phyloP scores from a whole-genome alignment of 2,329 filamentous ascomycete genomes.

The Alternaria angustiovoidea region DNA sequence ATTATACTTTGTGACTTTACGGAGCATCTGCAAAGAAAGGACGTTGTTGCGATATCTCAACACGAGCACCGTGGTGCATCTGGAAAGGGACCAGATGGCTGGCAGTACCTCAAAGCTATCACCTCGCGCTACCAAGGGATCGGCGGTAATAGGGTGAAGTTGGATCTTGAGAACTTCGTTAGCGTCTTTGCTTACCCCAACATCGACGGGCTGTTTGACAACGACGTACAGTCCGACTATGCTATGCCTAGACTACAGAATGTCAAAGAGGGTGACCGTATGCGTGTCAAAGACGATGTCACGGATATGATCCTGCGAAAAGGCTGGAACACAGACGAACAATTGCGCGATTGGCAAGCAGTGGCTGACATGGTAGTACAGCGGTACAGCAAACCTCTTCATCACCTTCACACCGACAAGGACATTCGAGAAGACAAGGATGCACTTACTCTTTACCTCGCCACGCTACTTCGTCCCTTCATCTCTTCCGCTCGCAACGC shows the following conservation, averaged over 20 bases:
- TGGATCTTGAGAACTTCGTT: slow-evolving; percentile 61
- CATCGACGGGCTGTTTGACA: slow-evolving; percentile 51
- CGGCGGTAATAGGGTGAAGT: slow-evolving; percentile 51
- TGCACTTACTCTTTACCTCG: slow-evolving; percentile 37
- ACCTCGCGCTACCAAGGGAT: slow-evolving; percentile 56
- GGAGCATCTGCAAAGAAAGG: slow-evolving; percentile 41
- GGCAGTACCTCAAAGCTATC: slow-evolving; percentile 52
- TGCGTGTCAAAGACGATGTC: slow-evolving; percentile 55
- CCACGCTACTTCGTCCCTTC: slow-evolving; percentile 48
- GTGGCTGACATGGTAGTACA: slow-evolving; percentile 71
- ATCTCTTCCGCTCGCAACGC: slow-evolving; percentile 48
- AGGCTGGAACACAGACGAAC: slow-evolving; percentile 12
- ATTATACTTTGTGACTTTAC: slow-evolving; percentile 71
- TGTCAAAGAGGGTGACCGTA: slow-evolving; percentile 43
- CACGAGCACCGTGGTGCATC: not conserved
- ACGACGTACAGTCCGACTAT: slow-evolving; percentile 41
- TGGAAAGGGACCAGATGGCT: not conserved
- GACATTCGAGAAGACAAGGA: slow-evolving; percentile 27
- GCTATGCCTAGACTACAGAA: slow-evolving; percentile 53
- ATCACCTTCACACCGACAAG: slow-evolving; percentile 35
- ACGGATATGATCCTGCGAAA: slow-evolving; percentile 51
- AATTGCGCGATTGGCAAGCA: slow-evolving; percentile 67
- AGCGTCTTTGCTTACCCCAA: slow-evolving; percentile 54
- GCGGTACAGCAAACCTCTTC: slow-evolving; percentile 67
- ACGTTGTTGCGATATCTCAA: slow-evolving; percentile 20